phyloP scores from a whole-genome alignment of 306 rosid species.

The Prunus armeniaca region DNA sequence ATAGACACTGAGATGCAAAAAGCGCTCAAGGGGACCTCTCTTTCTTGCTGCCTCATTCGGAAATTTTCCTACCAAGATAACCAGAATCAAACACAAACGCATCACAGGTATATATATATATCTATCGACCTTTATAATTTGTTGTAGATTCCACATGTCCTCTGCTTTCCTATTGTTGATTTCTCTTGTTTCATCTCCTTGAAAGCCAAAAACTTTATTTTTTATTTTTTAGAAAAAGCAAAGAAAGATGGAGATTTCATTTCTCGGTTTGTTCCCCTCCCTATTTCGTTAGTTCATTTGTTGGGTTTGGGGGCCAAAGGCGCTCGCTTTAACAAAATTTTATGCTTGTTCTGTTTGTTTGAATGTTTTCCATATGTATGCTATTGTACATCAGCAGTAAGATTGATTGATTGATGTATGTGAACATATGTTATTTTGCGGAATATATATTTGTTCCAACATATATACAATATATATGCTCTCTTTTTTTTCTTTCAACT shows the following conservation, averaged over 20 bases:
- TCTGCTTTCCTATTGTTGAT: background rate
- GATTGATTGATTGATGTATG: too few relatives aligned
- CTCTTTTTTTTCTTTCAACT: background rate
- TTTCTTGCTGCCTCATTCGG: conserved; percentile 12
- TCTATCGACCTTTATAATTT: too few relatives aligned
- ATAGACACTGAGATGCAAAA: conserved; percentile 19
- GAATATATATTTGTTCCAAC: too few relatives aligned
- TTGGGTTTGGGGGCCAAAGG: background rate
- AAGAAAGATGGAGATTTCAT: background rate
- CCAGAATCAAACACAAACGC: background rate
- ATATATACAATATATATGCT: background rate
- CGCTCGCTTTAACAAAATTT: background rate
- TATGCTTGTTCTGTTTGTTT: background rate
- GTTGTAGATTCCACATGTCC: too few relatives aligned
- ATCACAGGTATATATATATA: background rate
- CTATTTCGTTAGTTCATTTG: too few relatives aligned
- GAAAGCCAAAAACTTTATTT: background rate
- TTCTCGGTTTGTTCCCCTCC: background rate
- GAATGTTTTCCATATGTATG: background rate
- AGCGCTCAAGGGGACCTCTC: conserved; percentile 5
- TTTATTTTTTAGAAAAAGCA: too few relatives aligned
- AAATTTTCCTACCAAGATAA: background rate
- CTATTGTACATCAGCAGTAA: too few relatives aligned
- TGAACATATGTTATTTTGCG: too few relatives aligned
- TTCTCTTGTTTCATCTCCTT: background rate